These are phyloP conservation scores for Drechslerella coelobrocha DNA, from an alignment of 2,329 filamentous ascomycete genomes.

Conservation along the genomic window DNA sequence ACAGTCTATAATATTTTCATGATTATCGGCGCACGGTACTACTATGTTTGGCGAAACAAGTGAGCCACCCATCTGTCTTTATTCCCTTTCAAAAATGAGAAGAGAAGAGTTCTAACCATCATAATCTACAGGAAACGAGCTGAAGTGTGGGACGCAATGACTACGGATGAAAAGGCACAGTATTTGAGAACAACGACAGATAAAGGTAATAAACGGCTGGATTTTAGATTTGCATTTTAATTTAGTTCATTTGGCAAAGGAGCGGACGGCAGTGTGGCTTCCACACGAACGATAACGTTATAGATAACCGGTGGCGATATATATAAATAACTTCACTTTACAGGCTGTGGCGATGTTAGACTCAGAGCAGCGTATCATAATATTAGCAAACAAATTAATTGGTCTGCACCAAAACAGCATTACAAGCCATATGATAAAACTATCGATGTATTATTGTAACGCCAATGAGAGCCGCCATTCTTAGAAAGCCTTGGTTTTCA, in stretches of 20 bases:
- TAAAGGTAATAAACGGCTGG: slow-evolving; percentile 61
- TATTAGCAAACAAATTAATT: too few species aligned
- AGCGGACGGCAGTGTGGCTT: too few species aligned
- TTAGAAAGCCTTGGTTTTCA: too few species aligned
- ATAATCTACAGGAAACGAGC: slow-evolving; percentile 20
- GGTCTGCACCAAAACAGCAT: too few species aligned
- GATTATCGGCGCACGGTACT: slow-evolving; percentile 64
- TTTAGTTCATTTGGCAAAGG: neutral
- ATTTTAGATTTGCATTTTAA: slow-evolving; percentile 60
- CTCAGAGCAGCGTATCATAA: too few species aligned
- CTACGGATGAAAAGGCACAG: slow-evolving; percentile 60
- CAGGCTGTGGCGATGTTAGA: too few species aligned
- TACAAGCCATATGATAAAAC: too few species aligned
- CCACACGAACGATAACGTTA: too few species aligned
- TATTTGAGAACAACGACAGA: slow-evolving; percentile 62
- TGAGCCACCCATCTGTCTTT: slow-evolving; percentile 49
- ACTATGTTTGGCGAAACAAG: slow-evolving; percentile 64
- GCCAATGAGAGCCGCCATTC: too few species aligned
- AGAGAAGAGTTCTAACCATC: neutral
- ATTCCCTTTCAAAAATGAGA: slow-evolving; percentile 51
- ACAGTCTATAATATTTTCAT: slow-evolving; percentile 62
- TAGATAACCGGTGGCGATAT: too few species aligned
- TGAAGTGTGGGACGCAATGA: slow-evolving; percentile 62
- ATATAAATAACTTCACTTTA: too few species aligned
- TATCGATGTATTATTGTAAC: too few species aligned